Conservation (phyloP, 371 early-diverging fungal genomes). For the Mucor plumbeus region DNA sequence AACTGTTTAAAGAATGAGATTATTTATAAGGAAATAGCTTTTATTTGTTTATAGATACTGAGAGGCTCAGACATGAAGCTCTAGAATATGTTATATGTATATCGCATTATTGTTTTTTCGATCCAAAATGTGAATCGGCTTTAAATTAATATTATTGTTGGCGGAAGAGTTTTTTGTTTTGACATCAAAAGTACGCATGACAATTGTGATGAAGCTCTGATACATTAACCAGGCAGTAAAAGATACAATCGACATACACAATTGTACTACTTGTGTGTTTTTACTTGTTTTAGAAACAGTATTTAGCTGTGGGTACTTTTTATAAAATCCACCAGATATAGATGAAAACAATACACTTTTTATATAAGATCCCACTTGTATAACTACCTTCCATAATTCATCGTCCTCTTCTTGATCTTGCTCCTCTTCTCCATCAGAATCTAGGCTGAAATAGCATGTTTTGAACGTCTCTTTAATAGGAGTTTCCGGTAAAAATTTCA, state of each 20-base stretch:
- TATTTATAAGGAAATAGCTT: neutral
- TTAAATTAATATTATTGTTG: neutral
- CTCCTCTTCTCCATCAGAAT: conserved; percentile 12
- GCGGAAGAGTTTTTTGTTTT: neutral
- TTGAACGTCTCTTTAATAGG: conserved; percentile 21
- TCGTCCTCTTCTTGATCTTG: conserved; percentile 20
- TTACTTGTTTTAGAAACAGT: conserved; percentile 4
- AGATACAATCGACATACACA: conserved; percentile 14
- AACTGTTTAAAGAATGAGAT: neutral
- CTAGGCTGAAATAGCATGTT: neutral
- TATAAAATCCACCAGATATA: neutral
- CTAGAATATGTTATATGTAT: neutral
- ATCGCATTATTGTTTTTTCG: conserved; percentile 7
- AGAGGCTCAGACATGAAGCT: neutral
- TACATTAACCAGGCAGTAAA: conserved; percentile 29
- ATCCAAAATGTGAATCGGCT: conserved; percentile 4
- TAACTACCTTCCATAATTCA: conserved; percentile 11
- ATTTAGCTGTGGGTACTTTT: neutral
- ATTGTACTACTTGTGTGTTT: conserved; percentile 7
- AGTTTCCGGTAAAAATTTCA: conserved; percentile 23
- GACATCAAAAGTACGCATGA: conserved; percentile 12
- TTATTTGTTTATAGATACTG: conserved; percentile 1
- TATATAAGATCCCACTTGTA: conserved; percentile 16
- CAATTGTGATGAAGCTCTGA: conserved; percentile 4
- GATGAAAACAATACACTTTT: conserved; percentile 13